These are phyloP conservation scores for Fagopyrum esculentum DNA, from an alignment of 148 eudicot species.

Conservation along the genomic window DNA sequence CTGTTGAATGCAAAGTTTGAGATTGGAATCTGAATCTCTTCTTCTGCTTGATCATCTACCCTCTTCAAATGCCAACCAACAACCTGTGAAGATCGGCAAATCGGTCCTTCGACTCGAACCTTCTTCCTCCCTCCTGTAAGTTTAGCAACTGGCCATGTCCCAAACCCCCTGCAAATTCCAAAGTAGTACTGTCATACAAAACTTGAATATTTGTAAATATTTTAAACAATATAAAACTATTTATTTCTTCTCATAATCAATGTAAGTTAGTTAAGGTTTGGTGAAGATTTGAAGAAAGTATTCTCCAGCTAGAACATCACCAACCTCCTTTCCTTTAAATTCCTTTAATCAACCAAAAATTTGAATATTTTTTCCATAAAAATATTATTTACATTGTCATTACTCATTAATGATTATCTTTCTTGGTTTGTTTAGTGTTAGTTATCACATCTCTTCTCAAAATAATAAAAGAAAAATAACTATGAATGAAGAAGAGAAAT, in stretches of 20 bases:
- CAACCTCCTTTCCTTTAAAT: background rate
- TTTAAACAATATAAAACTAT: background rate
- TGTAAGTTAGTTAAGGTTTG: slow-evolving; percentile 1
- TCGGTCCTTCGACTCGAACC: slow-evolving; percentile 75
- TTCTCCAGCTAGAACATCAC: background rate
- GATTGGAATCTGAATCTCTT: slow-evolving; percentile 44
- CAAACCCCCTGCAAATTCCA: slow-evolving; percentile 60
- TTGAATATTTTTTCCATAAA: background rate
- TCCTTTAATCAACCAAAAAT: background rate
- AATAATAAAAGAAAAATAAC: background rate
- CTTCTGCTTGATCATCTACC: slow-evolving; percentile 27
- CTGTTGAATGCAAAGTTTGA: slow-evolving; percentile 89
- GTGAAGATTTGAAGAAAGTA: background rate
- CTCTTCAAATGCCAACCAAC: slow-evolving; percentile 78
- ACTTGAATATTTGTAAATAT: background rate
- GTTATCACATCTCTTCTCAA: background rate
- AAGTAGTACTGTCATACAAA: background rate
- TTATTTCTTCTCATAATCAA: background rate
- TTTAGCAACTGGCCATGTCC: slow-evolving; percentile 82
- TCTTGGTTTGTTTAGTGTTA: background rate
- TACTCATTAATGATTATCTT: background rate
- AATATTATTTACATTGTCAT: background rate
- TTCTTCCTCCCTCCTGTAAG: slow-evolving; percentile 53
- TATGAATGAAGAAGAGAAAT: background rate
- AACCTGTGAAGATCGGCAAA: slow-evolving; percentile 67